phyloP scores from a whole-genome alignment of 2,329 filamentous ascomycete genomes.

The Calonectria leucothoes region DNA sequence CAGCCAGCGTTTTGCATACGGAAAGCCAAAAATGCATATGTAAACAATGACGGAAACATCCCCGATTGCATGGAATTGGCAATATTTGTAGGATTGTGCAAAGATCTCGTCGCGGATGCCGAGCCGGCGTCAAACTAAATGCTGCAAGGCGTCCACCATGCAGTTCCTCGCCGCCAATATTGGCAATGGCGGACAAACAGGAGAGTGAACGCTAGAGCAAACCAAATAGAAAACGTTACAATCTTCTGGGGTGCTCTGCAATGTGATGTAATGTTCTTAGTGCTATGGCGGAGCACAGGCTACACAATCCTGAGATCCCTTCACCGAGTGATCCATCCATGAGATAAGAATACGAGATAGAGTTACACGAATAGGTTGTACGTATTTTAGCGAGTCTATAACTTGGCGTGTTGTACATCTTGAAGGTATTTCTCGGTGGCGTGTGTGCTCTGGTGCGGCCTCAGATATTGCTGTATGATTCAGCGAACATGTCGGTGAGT shows the following conservation, averaged over 20 bases:
- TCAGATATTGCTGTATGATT: not conserved
- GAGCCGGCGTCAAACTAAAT: not conserved
- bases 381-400: no score
- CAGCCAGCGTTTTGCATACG: not conserved
- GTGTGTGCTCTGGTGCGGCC: not conserved
- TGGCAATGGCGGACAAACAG: not conserved
- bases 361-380: not conserved
- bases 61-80: no score
- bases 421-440: no score
- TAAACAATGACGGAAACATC: no score
- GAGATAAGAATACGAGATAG: not conserved
- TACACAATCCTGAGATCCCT: not conserved
- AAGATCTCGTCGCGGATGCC: not conserved
- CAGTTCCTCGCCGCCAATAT: not conserved
- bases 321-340: not conserved
- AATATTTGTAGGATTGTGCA: not conserved
- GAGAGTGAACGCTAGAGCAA: not conserved
- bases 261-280: not conserved
- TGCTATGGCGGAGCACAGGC: no score
- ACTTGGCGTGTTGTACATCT: not conserved
- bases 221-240: not conserved
- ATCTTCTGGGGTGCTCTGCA: no score
- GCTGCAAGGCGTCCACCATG: not conserved
- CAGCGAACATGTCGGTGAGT: not conserved
- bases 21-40: not conserved